A percentile compares a stretch with the other conserved stretches of the same genome.
phyloP scores from a whole-genome alignment of 2,329 filamentous ascomycete species.

The Hymenotorrendiella dingleyae region DNA sequence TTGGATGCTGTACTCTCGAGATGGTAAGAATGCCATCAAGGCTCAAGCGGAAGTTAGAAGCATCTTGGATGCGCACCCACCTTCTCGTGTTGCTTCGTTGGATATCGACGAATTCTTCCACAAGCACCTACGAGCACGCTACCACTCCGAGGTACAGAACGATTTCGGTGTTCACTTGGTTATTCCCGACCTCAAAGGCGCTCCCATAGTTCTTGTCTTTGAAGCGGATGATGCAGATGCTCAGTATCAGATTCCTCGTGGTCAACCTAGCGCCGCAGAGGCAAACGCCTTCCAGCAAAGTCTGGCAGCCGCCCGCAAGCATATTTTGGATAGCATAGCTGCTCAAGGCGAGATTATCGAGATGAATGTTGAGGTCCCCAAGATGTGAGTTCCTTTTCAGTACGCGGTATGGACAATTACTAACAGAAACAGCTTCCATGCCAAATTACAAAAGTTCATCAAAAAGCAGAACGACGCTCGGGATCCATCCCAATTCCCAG shows the following conservation, averaged over 20 bases:
- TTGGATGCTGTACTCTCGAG: slow-evolving; percentile 84
- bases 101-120: slow-evolving; percentile 76
- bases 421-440: slow-evolving; percentile 47
- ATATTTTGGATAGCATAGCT: slow-evolving; percentile 52
- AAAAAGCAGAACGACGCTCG: slow-evolving; percentile 57
- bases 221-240: slow-evolving; percentile 53
- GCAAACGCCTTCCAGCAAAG: slow-evolving; percentile 48
- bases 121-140: slow-evolving; percentile 59
- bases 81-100: slow-evolving; percentile 61
- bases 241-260: slow-evolving; percentile 49
- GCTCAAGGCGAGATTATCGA: slow-evolving; percentile 51
- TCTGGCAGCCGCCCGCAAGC: slow-evolving; percentile 49
- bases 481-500: slow-evolving; percentile 51
- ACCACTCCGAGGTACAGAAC: slow-evolving; percentile 57
- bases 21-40: slow-evolving; percentile 75
- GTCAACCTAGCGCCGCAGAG: slow-evolving; percentile 44
- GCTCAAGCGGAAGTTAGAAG: slow-evolving; percentile 70
- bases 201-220: slow-evolving; percentile 66
- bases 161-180: slow-evolving; percentile 69
- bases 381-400: slow-evolving; percentile 38
- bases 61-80: slow-evolving; percentile 68
- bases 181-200: slow-evolving; percentile 55
- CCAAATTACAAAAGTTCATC: slow-evolving; percentile 57
- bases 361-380: slow-evolving; percentile 50
- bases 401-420: too few relatives aligned